Percentiles rank a stretch among this genome's conserved stretches.
Evolutionary conservation across 306 rosid genomes (phyloP).

Genomic region (Mimosa pudica): DNA sequence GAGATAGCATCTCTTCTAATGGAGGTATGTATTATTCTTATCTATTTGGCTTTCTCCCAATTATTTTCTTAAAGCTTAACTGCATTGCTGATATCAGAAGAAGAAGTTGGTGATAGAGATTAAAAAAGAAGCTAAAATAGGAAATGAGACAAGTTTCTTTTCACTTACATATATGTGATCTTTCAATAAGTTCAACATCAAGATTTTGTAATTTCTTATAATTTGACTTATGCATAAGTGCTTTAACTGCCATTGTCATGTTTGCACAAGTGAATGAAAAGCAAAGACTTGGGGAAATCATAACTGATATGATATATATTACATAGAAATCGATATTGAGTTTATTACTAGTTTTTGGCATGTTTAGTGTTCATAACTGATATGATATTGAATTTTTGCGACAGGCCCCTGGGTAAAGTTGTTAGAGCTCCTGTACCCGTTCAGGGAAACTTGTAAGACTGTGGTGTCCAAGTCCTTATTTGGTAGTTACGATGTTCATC

Average conservation of each 20-base stretch:
- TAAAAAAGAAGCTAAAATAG: conserved; percentile 84
- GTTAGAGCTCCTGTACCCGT: too few species aligned
- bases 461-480: too few species aligned
- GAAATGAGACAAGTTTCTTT: conserved; percentile 72
- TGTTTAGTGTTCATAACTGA: background rate
- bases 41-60: conserved; percentile 3
- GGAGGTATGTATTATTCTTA: conserved; percentile 57
- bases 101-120: conserved; percentile 91
- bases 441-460: too few species aligned
- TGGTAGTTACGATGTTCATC: too few species aligned
- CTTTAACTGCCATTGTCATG: conserved; percentile 17
- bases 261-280: background rate
- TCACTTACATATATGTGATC: conserved; percentile 4
- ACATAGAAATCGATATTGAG: background rate
- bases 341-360: background rate
- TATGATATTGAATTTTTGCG: too few species aligned
- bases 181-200: background rate
- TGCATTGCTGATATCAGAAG: conserved; percentile 60
- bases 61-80: conserved; percentile 27
- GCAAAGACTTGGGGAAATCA: background rate
- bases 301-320: background rate
- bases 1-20: conserved; percentile 88
- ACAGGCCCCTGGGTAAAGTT: too few species aligned
- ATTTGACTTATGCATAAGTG: background rate
- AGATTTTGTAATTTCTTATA: background rate